These are phyloP conservation scores for Sanguinoderma infundibulare DNA, from an alignment of 1,284 basidiomycete species.

Conservation along the genomic window DNA sequence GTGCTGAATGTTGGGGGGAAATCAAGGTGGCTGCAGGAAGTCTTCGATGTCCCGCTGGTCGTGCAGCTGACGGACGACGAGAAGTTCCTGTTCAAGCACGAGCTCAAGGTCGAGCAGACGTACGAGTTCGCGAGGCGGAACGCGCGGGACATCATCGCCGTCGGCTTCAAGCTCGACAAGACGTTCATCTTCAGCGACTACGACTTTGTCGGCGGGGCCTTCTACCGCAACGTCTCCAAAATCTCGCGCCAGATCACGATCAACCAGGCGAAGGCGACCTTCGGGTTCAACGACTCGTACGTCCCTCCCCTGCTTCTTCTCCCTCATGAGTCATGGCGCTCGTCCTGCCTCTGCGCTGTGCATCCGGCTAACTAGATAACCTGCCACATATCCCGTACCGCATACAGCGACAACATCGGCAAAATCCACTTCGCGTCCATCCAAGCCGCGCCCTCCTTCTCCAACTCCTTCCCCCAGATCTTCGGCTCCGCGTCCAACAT, in stretches of 20 bases:
- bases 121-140: constrained; percentile 86
- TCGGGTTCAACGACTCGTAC: constrained; percentile 95
- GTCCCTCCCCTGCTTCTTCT: constrained; percentile 36
- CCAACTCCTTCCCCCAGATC: constrained; percentile 98
- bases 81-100: constrained; percentile 98
- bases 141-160: constrained; percentile 95
- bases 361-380: background rate
- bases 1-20: background rate
- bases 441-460: constrained; percentile 96
- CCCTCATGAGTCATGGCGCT: too few relatives aligned
- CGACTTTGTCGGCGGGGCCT: constrained; percentile 87
- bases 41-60: constrained; percentile 94
- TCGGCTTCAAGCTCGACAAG: constrained; percentile 91
- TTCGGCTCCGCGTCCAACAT: constrained; percentile 87
- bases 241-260: constrained; percentile 94
- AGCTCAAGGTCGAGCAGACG: constrained; percentile 91
- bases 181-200: constrained; percentile 98
- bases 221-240: constrained; percentile 95
- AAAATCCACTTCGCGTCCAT: constrained; percentile 98
- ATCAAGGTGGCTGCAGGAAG: constrained; percentile 98
- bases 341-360: background rate
- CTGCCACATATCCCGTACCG: background rate
- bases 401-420: constrained; percentile 90
- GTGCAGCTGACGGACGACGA: constrained; percentile 99
- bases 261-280: constrained; percentile 93